Evolutionary conservation across 352 stramenopile genomes (phyloP), one percentile per base, ranked within the genome.

Genomic region (Globisporangium yorkense): DNA sequence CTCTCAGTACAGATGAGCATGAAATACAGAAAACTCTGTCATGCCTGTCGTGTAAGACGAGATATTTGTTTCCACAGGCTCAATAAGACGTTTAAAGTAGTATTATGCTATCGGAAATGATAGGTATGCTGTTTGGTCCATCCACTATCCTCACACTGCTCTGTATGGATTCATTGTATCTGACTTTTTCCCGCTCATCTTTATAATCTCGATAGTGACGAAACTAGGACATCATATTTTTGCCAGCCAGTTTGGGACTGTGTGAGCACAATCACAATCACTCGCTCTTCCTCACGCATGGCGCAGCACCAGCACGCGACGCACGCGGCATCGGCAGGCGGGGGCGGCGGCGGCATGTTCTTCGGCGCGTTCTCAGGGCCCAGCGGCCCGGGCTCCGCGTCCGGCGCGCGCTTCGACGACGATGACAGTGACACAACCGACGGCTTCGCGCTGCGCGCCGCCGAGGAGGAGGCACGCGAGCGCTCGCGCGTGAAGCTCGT

Each of bases 401-500:
- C 43, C 16, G 43, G 43, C 43, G 43, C 2, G 8, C 8, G 35
- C 10, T 16, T 41, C 13, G 37, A 41, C 40, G 49, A 53, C 40
- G 29, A 56, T 18, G 47, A 48, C 40, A 29, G 45, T n/a, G n/a
- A 24, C 47, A 51, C 44, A 51, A 56, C 51, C 27, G 41, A 33
- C 55, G 55, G 24, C 51, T 40, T 56, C n/a, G 21, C 33, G 13
- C 47, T 7, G 2, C 33, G 33, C 33, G 40, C 43, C n/a, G 54
- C 18, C 10, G 56, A 74, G 21, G 64, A 71, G 1, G 65, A 72
- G 3, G 67, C 70, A 18, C 48, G 54, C 29, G 55, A 75, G 49
- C 72, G 66, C 18, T 75, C 75, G 10, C 75, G 75, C 9, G 75
- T 85, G n/a, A 60, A 74, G 39, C 71, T 77, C 16, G 70, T 85